These are phyloP conservation scores for Eremochloa ophiuroides DNA, from an alignment of 176 grass and related monocot species.

Conservation along the genomic window DNA sequence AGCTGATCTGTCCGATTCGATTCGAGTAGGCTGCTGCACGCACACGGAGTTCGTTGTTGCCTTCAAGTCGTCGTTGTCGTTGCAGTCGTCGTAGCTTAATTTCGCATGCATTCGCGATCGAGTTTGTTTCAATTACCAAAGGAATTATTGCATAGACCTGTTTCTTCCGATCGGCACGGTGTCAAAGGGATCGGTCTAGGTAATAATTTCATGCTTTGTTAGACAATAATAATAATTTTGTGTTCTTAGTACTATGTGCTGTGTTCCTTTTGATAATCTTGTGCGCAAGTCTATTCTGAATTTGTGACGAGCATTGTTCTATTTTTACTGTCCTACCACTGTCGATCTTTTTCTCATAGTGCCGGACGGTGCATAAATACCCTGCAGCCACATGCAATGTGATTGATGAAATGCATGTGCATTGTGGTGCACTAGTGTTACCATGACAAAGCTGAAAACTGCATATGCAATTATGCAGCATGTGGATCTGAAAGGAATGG, in stretches of 20 bases:
- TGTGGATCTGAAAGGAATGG: not conserved
- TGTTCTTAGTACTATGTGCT: not conserved
- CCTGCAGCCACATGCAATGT: not conserved
- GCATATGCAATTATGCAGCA: not conserved
- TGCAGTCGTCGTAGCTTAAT: constrained; percentile 10
- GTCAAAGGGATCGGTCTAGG: constrained; percentile 46
- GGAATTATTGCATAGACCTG: constrained; percentile 64
- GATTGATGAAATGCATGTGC: constrained; percentile 15
- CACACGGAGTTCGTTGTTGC: not conserved
- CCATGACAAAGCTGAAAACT: not conserved
- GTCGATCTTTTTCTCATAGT: not conserved
- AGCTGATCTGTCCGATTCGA: not conserved
- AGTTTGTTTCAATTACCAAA: constrained; percentile 7
- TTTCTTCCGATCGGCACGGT: constrained; percentile 15
- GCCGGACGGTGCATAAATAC: constrained; percentile 3
- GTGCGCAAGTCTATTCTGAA: not conserved
- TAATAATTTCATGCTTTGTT: constrained; percentile 50
- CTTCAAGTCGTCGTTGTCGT: not conserved
- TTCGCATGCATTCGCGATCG: constrained; percentile 4
- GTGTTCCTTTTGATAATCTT: constrained; percentile 1
- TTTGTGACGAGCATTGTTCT: not conserved
- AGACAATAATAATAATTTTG: constrained; percentile 35
- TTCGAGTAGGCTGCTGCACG: not conserved
- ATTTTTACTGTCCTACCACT: too few relatives aligned
- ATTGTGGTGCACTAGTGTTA: not conserved